Evolutionary conservation across 345 rosid genomes (phyloP).

Genomic region (Geranium rotundifolium): DNA sequence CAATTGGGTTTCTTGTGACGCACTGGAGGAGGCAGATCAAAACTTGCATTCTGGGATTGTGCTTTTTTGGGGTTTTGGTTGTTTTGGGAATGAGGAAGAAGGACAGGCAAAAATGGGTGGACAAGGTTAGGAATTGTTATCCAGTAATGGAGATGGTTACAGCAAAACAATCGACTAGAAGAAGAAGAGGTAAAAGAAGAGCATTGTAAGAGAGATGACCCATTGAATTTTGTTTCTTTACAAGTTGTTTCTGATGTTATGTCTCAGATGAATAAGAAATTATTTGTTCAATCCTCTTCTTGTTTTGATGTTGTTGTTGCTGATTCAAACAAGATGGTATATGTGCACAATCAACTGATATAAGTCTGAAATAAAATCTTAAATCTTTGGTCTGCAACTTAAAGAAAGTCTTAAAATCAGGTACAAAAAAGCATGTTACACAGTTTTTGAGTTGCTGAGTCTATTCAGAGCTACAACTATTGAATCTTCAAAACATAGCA

Average conservation of each 20-base stretch:
- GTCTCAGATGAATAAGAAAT: neutral
- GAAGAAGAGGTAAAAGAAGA: constrained; percentile 22
- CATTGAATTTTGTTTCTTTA: neutral
- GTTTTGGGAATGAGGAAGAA: constrained; percentile 19
- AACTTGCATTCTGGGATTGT: constrained; percentile 26
- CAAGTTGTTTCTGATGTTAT: too few species aligned
- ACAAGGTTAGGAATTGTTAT: constrained; percentile 13
- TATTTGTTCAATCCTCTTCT: neutral
- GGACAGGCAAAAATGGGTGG: constrained; percentile 17
- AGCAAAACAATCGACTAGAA: constrained; percentile 4
- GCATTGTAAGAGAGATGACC: neutral
- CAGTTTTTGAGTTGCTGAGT: too few species aligned
- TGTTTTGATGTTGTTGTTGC: too few species aligned
- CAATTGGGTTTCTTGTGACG: constrained; percentile 10
- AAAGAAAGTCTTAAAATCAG: too few species aligned
- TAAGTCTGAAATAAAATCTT: too few species aligned
- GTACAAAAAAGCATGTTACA: too few species aligned
- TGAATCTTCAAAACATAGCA: too few species aligned
- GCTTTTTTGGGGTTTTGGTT: constrained; percentile 22
- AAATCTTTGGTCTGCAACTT: too few species aligned
- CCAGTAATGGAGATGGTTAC: constrained; percentile 13
- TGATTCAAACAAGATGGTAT: too few species aligned
- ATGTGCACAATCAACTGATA: too few species aligned
- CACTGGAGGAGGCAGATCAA: constrained; percentile 13
- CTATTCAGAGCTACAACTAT: too few species aligned